Evolutionary conservation across 1,284 basidiomycete genomes (phyloP), one percentile per base, ranked within the genome.

Genomic region (Ustilago xerochloae): DNA sequence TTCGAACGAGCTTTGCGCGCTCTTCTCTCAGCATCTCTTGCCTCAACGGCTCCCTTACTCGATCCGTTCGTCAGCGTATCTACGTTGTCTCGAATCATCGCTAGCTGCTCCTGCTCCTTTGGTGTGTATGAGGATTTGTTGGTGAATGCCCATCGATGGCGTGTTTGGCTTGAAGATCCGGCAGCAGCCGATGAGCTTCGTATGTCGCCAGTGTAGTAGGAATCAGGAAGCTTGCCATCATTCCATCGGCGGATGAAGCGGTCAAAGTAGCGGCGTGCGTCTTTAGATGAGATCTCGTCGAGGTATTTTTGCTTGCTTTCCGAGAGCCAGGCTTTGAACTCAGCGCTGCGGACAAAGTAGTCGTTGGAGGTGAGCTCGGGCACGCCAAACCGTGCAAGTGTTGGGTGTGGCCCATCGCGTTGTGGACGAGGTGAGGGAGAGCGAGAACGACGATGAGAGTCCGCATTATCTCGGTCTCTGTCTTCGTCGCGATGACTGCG

Each of bases 251-350:
- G 56, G 3, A 62, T 54, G 33, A 81, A 81, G 29, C 63, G 65
- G 30, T 57, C 63, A 55, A 81, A 81, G 46, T 74, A 64, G 7
- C 64, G 50, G 6, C 77, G 53, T 24, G 79, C 71, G 6, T 75
- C 72, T 28, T 53, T 48, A 18, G 55, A 36, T 8, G 65, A 49
- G 12, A 81, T 59, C 53, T 79, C 77, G 54, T 81, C 79, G 10
- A 79, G 51, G 33, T 75, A 78, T 22, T 59, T 55, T 4, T 46
- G 32, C 29, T 63, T 71, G 13, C 43, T 33, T 4, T 59, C 49
- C n/a, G 62, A 41, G 3, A 81, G 66, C 77, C 77, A 79, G 8
- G 62, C 58, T 28, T 77, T 79, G 62, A 81, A 79, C 49, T 78
- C 72, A 33, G 49, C 29, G 6, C 66, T 46, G 20, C 68, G 67